Conservation (phyloP, 2,329 filamentous ascomycete genomes). For the Atkinsonella texensis region DNA sequence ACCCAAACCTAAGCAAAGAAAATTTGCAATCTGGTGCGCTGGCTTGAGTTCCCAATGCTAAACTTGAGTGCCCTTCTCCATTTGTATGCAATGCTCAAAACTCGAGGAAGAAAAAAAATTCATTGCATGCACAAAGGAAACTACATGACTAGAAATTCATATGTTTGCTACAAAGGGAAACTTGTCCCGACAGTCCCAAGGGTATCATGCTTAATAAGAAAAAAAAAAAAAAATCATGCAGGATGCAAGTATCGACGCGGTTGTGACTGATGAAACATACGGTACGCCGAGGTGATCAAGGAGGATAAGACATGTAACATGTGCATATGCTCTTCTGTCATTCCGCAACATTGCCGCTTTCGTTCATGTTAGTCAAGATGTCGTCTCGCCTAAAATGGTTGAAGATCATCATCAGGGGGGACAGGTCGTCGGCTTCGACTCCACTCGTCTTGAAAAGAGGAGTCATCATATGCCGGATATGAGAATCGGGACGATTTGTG, state of each 20-base stretch:
- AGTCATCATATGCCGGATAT: constrained; percentile 3
- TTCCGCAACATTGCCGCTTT: not conserved
- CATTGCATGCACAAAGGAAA: not conserved
- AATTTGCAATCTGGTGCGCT: not conserved
- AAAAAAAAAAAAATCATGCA: not conserved
- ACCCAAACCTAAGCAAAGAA: not conserved
- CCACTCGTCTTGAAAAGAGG: constrained; percentile 2
- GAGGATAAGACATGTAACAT: not conserved
- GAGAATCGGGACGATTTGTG: not conserved
- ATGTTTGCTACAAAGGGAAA: not conserved
- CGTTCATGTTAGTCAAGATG: not conserved
- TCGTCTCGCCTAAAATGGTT: constrained; percentile 10
- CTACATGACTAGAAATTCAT: not conserved
- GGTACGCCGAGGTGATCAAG: not conserved
- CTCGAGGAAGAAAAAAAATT: not conserved
- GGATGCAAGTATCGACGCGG: not conserved
- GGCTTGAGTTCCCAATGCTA: not conserved
- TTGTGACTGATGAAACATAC: not conserved
- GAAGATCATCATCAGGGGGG: constrained; percentile 10
- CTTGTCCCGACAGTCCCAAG: not conserved
- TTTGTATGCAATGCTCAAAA: not conserved
- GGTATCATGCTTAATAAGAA: not conserved
- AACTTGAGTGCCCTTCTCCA: not conserved
- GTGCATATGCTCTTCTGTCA: not conserved
- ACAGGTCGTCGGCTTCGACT: constrained; percentile 3